phyloP scores from a whole-genome alignment of 2,329 filamentous ascomycete species.

The Colletotrichum gigasporum region DNA sequence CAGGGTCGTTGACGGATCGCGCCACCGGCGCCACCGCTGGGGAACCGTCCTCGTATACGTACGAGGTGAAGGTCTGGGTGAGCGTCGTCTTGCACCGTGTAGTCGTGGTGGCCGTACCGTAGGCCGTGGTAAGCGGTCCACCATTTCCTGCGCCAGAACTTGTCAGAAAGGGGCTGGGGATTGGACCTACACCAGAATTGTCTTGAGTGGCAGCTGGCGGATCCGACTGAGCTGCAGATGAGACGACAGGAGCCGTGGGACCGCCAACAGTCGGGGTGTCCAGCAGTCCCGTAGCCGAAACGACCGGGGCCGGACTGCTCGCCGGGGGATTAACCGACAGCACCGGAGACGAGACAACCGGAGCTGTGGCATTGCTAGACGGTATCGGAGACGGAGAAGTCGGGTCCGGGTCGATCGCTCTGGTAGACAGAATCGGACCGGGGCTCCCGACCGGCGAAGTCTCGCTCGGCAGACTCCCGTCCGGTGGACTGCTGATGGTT shows the following conservation, averaged over 20 bases:
- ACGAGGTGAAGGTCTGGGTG: constrained; percentile 31
- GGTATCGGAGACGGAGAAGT: background rate
- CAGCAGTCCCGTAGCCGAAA: no score
- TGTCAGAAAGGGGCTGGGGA: constrained; percentile 27
- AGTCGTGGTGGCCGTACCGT: constrained; percentile 16
- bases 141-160: background rate
- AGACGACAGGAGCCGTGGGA: no score
- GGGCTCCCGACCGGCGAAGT: constrained; percentile 4
- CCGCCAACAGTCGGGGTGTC: no score
- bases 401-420: background rate
- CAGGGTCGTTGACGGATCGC: background rate
- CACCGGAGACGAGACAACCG: background rate
- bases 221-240: no score
- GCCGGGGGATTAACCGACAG: constrained; percentile 1
- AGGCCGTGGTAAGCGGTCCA: constrained; percentile 11
- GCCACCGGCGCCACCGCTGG: background rate
- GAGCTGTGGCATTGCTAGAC: background rate
- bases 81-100: constrained; percentile 29
- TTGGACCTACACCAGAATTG: constrained; percentile 6
- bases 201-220: background rate
- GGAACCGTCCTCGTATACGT: constrained; percentile 25
- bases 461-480: no score
- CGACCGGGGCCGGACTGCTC: background rate
- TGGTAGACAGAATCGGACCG: background rate
- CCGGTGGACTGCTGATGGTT: constrained; percentile 1